Conservation (phyloP, 2,329 filamentous ascomycete species). For the Colletotrichum viniferum region DNA sequence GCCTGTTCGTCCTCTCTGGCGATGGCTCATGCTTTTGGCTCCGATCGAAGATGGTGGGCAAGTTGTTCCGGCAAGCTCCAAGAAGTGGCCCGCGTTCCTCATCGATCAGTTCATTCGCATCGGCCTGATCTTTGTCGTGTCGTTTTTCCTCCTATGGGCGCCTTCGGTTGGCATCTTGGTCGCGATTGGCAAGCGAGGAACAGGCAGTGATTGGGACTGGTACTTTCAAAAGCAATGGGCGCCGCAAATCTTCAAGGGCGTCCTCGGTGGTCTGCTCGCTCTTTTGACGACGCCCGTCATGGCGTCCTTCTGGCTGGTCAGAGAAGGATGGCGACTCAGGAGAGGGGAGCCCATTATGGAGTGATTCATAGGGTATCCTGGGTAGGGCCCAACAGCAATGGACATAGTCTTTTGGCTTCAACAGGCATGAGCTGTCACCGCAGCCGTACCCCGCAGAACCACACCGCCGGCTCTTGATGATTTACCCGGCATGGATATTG, state of each 20-base stretch:
- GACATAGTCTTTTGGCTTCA: neutral
- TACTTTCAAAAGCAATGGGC: slow-evolving; percentile 46
- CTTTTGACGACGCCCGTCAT: slow-evolving; percentile 52
- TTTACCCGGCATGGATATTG: neutral
- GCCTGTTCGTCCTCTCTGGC: slow-evolving; percentile 34
- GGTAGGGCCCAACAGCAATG: neutral
- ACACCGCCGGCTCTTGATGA: neutral
- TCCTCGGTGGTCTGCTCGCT: slow-evolving; percentile 51
- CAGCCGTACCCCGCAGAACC: neutral
- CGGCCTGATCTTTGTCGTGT: slow-evolving; percentile 37
- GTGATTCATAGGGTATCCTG: neutral
- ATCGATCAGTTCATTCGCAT: slow-evolving; percentile 39
- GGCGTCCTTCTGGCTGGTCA: slow-evolving; percentile 54
- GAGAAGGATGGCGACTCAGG: slow-evolving; percentile 49
- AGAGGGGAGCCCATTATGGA: neutral
- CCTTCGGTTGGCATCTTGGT: slow-evolving; percentile 47
- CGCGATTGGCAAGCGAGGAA: slow-evolving; percentile 36
- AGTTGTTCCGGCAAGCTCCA: slow-evolving; percentile 29
- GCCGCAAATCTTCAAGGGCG: slow-evolving; percentile 54
- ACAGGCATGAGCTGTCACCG: neutral
- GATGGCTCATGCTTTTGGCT: slow-evolving; percentile 50
- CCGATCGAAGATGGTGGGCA: slow-evolving; percentile 26
- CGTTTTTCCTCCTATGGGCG: slow-evolving; percentile 50
- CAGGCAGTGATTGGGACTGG: slow-evolving; percentile 41
- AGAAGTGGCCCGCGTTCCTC: slow-evolving; percentile 27